phyloP scores from a whole-genome alignment of 306 rosid species.

The Lupinus albus region DNA sequence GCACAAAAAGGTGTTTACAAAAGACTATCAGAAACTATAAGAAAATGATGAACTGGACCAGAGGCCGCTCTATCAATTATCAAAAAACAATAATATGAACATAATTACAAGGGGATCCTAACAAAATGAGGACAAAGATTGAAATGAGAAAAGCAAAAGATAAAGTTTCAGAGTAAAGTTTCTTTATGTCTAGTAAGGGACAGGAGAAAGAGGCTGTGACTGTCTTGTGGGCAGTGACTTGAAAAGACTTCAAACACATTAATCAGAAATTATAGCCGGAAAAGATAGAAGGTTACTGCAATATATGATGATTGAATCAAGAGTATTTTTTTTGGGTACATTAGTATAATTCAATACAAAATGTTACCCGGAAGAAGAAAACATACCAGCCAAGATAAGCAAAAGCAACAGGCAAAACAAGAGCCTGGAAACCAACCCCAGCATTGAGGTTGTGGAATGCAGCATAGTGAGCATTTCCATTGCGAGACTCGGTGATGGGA shows the following conservation, averaged over 20 bases:
- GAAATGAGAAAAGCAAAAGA: constrained; percentile 47
- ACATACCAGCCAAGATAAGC: constrained; percentile 93
- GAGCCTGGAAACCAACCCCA: constrained; percentile 93
- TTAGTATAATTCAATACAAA: not conserved
- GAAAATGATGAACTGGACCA: constrained; percentile 30
- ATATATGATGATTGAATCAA: not conserved
- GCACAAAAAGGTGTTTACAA: constrained; percentile 9
- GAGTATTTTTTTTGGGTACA: too few relatives aligned
- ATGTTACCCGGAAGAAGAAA: not conserved
- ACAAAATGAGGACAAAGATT: constrained; percentile 22
- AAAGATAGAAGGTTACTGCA: not conserved
- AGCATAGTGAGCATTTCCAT: constrained; percentile 96
- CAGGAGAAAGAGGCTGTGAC: constrained; percentile 8
- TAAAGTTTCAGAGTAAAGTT: constrained; percentile 27
- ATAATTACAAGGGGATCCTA: constrained; percentile 36
- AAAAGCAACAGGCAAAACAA: constrained; percentile 91
- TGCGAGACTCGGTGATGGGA: constrained; percentile 95
- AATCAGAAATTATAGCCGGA: not conserved
- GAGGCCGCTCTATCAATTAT: constrained; percentile 15
- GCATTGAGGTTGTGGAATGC: constrained; percentile 99
- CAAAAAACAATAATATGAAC: constrained; percentile 30
- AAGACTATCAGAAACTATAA: constrained; percentile 22
- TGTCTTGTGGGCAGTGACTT: not conserved
- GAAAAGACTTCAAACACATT: not conserved
- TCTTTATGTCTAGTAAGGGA: constrained; percentile 28